Conservation (phyloP, 139 green algal genomes). For the Chlorella sp. region DNA sequence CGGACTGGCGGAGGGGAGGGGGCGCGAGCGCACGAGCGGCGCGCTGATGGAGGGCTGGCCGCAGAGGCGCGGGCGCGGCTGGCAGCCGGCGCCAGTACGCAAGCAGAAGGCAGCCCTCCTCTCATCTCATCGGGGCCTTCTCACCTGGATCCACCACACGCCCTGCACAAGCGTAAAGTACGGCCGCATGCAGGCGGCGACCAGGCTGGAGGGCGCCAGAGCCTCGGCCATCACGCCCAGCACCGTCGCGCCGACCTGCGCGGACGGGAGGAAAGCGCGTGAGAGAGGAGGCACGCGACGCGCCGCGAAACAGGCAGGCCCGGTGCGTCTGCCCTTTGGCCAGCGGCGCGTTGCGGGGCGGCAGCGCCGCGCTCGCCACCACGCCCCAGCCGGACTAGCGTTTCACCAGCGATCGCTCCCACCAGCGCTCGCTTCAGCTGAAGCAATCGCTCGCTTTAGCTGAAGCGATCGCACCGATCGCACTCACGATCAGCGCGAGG, state of each 20-base stretch:
- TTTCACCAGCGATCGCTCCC: not conserved
- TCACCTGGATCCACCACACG: conserved; percentile 59
- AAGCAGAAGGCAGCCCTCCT: too few species aligned
- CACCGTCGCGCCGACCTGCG: conserved; percentile 33
- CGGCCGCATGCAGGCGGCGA: conserved; percentile 35
- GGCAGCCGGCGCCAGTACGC: too few species aligned
- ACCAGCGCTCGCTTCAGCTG: not conserved
- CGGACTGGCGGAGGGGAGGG: not conserved
- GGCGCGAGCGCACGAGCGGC: too few species aligned
- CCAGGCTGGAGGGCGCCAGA: conserved; percentile 24
- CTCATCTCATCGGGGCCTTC: too few species aligned
- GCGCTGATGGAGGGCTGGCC: too few species aligned
- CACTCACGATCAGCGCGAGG: conserved; percentile 41
- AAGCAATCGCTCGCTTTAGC: rapidly evolving
- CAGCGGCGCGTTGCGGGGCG: too few species aligned
- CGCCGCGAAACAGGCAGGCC: not conserved
- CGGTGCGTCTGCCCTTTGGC: too few species aligned
- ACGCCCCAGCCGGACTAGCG: not conserved
- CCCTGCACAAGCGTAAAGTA: conserved; percentile 54
- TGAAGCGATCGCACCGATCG: conserved; percentile 2
- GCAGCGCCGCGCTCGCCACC: not conserved
- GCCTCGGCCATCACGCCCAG: conserved; percentile 40
- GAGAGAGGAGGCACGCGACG: not conserved
- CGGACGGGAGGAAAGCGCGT: not conserved
- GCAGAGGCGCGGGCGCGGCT: too few species aligned